phyloP scores from a whole-genome alignment of 2,329 filamentous ascomycete species.

The Alternaria consortialis region DNA sequence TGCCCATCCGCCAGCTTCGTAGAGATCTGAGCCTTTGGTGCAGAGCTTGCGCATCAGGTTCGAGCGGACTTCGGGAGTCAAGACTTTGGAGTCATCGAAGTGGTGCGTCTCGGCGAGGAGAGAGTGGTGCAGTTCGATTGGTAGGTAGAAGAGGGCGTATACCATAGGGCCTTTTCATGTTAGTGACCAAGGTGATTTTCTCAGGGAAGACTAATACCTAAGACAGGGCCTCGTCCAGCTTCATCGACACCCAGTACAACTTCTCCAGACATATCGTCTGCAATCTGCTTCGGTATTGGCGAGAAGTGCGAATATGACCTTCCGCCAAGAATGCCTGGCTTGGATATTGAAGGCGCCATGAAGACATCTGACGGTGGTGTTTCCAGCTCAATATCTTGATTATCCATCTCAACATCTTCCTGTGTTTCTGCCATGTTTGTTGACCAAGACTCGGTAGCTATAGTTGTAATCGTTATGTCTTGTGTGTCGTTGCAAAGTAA shows the following conservation, averaged over 20 bases:
- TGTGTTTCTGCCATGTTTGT: conserved; percentile 37
- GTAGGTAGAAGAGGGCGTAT: conserved; percentile 75
- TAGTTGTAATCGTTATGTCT: not conserved
- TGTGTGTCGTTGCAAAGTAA: conserved; percentile 14
- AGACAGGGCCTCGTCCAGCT: conserved; percentile 91
- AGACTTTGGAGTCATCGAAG: conserved; percentile 95
- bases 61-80: conserved; percentile 81
- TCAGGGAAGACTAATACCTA: conserved; percentile 66
- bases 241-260: conserved; percentile 92
- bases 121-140: conserved; percentile 70
- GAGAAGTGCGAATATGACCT: conserved; percentile 60
- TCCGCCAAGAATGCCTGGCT: conserved; percentile 51
- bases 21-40: conserved; percentile 66
- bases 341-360: conserved; percentile 58
- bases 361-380: conserved; percentile 53
- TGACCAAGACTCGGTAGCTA: not conserved
- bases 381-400: conserved; percentile 47
- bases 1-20: conserved; percentile 81
- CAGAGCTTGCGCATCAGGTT: conserved; percentile 77
- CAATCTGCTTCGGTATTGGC: conserved; percentile 52
- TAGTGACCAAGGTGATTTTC: conserved; percentile 8
- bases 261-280: conserved; percentile 59
- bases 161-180: conserved; percentile 69
- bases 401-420: conserved; percentile 47
- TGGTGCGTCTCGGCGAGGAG: conserved; percentile 81